These are phyloP conservation scores for Apiospora rasikravindrae DNA, from an alignment of 2,329 filamentous ascomycete genomes.

Conservation along the genomic window DNA sequence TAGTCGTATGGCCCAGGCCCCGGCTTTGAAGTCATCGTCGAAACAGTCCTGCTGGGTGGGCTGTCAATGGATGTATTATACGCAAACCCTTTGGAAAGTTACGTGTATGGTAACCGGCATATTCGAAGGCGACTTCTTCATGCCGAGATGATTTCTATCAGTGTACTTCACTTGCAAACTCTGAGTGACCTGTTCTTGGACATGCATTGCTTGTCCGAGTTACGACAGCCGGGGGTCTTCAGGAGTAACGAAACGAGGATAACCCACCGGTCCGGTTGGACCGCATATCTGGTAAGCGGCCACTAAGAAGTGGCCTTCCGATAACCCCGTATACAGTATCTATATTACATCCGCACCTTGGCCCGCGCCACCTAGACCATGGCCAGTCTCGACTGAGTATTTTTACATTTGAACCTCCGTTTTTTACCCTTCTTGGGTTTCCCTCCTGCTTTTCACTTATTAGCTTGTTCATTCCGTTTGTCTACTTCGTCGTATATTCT, in stretches of 20 bases:
- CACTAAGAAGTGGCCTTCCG: not conserved
- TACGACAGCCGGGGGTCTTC: not conserved
- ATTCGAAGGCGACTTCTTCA: not conserved
- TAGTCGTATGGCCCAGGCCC: not conserved
- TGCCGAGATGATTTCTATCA: not conserved
- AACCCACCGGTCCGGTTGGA: not conserved
- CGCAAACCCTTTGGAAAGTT: not conserved
- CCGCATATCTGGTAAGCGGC: not conserved
- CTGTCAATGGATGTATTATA: not conserved
- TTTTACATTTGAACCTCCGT: not conserved
- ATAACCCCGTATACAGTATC: not conserved
- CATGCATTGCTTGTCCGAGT: not conserved
- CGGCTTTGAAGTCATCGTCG: not conserved
- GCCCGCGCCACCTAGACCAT: not conserved
- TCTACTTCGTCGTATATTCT: not conserved
- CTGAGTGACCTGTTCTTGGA: not conserved
- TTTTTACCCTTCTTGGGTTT: not conserved
- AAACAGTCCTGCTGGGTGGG: not conserved
- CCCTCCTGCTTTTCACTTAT: not conserved
- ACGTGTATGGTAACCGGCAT: not conserved
- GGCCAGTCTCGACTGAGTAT: not conserved
- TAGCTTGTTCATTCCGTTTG: no score
- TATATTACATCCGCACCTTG: slow-evolving; percentile 2
- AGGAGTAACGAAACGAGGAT: not conserved
- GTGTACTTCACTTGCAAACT: not conserved